Conservation (phyloP, 768 basidiomycete genomes). For the Panaeolus papilionaceus region DNA sequence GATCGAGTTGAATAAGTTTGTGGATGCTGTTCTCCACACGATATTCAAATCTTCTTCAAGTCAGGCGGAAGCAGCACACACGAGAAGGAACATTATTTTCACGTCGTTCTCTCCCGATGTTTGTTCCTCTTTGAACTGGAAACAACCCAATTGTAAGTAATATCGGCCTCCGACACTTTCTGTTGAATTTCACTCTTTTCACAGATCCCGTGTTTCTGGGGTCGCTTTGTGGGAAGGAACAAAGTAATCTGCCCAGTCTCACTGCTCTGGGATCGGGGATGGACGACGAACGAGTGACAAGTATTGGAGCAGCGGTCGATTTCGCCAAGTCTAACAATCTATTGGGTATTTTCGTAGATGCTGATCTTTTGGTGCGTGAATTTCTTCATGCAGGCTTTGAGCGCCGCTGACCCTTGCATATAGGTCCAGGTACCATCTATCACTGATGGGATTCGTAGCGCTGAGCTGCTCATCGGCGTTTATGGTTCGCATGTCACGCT, state of each 20-base stretch:
- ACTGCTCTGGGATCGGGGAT: constrained; percentile 35
- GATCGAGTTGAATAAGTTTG: constrained; percentile 79
- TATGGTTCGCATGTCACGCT: constrained; percentile 56
- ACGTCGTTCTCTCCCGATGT: constrained; percentile 91
- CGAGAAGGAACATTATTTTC: constrained; percentile 86
- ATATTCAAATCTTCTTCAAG: constrained; percentile 76
- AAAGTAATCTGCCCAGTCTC: constrained; percentile 40
- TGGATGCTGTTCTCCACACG: constrained; percentile 83
- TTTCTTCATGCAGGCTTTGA: constrained; percentile 19
- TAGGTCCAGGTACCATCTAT: constrained; percentile 90
- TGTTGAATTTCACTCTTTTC: constrained; percentile 4
- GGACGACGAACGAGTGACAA: constrained; percentile 60
- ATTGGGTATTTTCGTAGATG: constrained; percentile 89
- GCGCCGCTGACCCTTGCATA: constrained; percentile 17
- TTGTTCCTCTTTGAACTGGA: constrained; percentile 95
- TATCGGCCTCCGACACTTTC: constrained; percentile 18
- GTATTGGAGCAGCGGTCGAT: constrained; percentile 90
- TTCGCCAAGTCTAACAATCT: constrained; percentile 94
- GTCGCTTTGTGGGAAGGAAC: constrained; percentile 79
- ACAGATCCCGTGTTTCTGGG: constrained; percentile 96
- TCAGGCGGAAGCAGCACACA: constrained; percentile 52
- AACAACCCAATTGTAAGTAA: constrained; percentile 94
- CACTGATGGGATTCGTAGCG: constrained; percentile 86
- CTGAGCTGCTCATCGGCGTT: constrained; percentile 86
- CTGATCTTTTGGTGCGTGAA: constrained; percentile 77